Percentiles rank a stretch among this genome's conserved stretches.
Conservation (phyloP, 805 yeast genomes). For the Barnettozyma vustinii region DNA sequence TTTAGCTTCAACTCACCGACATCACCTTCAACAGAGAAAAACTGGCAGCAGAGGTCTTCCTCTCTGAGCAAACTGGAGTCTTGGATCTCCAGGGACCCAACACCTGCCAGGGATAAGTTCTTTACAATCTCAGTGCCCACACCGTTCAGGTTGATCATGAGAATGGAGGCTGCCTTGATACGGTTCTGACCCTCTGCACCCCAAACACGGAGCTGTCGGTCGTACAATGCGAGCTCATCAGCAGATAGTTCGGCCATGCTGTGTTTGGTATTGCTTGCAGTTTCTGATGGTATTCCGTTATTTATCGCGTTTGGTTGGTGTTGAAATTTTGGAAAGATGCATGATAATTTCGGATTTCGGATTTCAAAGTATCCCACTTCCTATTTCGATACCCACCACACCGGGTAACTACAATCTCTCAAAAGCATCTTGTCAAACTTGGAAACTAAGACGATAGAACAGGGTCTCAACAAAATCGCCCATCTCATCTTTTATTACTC, state of each 20-base stretch:
- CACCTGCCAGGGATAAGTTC: conserved; percentile 82
- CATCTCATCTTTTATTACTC: not conserved
- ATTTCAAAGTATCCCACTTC: not conserved
- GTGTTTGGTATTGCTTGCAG: not conserved
- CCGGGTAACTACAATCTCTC: not conserved
- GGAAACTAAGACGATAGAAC: not conserved
- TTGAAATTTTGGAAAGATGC: no score
- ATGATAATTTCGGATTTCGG: not conserved
- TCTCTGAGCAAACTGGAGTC: conserved; percentile 52
- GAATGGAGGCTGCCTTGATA: conserved; percentile 65
- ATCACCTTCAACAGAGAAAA: conserved; percentile 54
- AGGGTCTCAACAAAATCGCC: no score
- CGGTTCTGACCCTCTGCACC: conserved; percentile 86
- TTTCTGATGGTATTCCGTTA: not conserved
- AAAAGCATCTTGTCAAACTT: not conserved
- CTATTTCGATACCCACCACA: not conserved
- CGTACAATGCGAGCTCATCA: conserved; percentile 90
- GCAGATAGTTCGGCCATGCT: conserved; percentile 24
- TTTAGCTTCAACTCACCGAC: conserved; percentile 53
- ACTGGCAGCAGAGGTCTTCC: conserved; percentile 68
- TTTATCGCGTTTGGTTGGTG: not conserved
- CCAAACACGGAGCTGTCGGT: conserved; percentile 93
- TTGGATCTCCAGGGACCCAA: conserved; percentile 68
- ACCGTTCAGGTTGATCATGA: conserved; percentile 69
- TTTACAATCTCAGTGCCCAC: conserved; percentile 80